Conservation (phyloP, 2,329 filamentous ascomycete genomes). For the Geosmithia flava region DNA sequence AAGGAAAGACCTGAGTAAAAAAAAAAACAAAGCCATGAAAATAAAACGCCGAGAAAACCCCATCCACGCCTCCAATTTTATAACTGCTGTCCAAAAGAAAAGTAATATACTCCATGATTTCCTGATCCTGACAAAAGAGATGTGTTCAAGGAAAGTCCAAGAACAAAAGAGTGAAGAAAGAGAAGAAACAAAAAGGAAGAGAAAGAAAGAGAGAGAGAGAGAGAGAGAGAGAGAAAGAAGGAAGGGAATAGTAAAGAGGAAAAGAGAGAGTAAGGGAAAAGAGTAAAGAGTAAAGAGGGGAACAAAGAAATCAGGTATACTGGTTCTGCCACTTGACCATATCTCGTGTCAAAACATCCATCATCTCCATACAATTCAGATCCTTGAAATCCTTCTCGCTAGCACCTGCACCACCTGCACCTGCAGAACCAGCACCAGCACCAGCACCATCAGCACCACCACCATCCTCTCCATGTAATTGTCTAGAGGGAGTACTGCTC, state of each 20-base stretch:
- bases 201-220: too few species aligned
- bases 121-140: too few species aligned
- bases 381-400: conserved; percentile 52
- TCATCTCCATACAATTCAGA: conserved; percentile 75
- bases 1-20: not conserved
- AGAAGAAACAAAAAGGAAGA: not conserved
- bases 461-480: conserved; percentile 19
- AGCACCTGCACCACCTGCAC: not conserved
- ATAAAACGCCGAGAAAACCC: not conserved
- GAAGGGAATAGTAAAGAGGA: too few species aligned
- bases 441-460: not conserved
- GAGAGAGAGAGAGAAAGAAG: too few species aligned
- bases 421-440: not conserved
- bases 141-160: too few species aligned
- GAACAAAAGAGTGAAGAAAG: too few species aligned
- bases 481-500: conserved; percentile 10
- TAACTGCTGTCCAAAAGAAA: too few species aligned
- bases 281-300: too few species aligned
- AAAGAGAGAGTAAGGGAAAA: too few species aligned
- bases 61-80: not conserved
- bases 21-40: not conserved
- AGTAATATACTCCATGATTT: too few species aligned
- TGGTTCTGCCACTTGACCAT: conserved; percentile 78
- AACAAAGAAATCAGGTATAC: conserved; percentile 26
- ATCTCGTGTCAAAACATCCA: conserved; percentile 71